phyloP scores from a whole-genome alignment of 495 filamentous ascomycete species.

The Aspergillus bertholletiae region DNA sequence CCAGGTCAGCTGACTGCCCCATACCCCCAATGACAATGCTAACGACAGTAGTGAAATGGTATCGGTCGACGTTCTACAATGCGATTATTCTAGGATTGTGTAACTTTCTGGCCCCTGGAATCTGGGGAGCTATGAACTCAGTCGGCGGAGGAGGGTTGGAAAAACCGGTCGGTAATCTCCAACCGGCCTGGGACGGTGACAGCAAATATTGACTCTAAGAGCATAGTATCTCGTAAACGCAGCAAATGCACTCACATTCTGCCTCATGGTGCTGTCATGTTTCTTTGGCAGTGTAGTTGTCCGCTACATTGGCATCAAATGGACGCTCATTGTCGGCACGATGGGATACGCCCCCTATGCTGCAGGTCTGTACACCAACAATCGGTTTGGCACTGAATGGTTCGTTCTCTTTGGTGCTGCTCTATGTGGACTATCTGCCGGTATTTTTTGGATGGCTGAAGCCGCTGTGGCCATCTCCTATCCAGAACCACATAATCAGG shows the following conservation, averaged over 20 bases:
- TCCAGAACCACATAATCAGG: slow-evolving; percentile 60
- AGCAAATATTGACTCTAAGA: too few relatives aligned
- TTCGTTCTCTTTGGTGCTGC: slow-evolving; percentile 60
- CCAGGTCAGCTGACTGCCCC: slow-evolving; percentile 20
- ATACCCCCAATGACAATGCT: not conserved
- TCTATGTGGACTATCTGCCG: slow-evolving; percentile 60
- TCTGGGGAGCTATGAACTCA: slow-evolving; percentile 69
- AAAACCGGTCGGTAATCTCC: slow-evolving; percentile 32
- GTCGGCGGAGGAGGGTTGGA: slow-evolving; percentile 63
- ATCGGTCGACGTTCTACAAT: slow-evolving; percentile 61
- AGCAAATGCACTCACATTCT: slow-evolving; percentile 66
- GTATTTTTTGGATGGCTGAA: slow-evolving; percentile 67
- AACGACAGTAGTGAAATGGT: slow-evolving; percentile 52
- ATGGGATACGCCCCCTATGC: slow-evolving; percentile 64
- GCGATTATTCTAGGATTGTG: slow-evolving; percentile 60
- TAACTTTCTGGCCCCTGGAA: slow-evolving; percentile 61
- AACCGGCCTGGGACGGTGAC: too few relatives aligned
- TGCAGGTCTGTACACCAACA: slow-evolving; percentile 64
- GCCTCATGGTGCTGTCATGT: slow-evolving; percentile 62
- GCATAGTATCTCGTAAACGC: slow-evolving; percentile 55
- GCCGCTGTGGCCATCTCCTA: slow-evolving; percentile 63
- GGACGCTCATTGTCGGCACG: slow-evolving; percentile 60
- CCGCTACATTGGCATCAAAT: slow-evolving; percentile 59
- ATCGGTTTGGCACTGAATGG: slow-evolving; percentile 61
- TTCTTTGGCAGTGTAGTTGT: slow-evolving; percentile 53